Percentiles rank a stretch among this genome's conserved stretches.
Conservation (phyloP, 1,139 yeast genomes). For the Taiozyma sp. region DNA sequence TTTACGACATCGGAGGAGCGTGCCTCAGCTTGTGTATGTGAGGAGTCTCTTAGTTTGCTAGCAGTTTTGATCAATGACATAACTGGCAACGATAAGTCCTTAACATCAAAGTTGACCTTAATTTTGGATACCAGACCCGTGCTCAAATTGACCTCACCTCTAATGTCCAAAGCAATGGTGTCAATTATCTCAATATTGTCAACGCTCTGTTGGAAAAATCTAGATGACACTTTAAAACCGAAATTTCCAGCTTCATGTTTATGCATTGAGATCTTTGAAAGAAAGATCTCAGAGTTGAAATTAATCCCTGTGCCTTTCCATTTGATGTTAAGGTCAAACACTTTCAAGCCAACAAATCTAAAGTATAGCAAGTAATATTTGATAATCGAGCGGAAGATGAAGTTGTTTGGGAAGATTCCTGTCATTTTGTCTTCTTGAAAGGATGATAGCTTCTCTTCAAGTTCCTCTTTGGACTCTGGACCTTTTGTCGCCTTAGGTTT, state of each 20-base stretch:
- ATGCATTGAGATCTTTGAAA: conserved; percentile 13
- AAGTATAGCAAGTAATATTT: conserved; percentile 18
- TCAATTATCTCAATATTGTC: conserved; percentile 18
- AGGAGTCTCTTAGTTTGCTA: background rate
- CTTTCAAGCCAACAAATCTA: conserved; percentile 19
- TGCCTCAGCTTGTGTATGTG: background rate
- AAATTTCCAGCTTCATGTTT: conserved; percentile 4
- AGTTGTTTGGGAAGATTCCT: conserved; percentile 19
- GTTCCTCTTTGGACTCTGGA: background rate
- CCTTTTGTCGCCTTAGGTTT: background rate
- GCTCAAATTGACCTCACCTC: conserved; percentile 17
- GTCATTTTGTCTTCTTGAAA: background rate
- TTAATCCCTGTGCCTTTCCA: conserved; percentile 6
- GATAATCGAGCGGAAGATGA: conserved; percentile 10
- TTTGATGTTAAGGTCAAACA: conserved; percentile 9
- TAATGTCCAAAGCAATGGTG: conserved; percentile 12
- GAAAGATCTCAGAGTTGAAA: conserved; percentile 9
- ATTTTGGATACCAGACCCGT: conserved; percentile 22
- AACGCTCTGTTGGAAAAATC: conserved; percentile 14
- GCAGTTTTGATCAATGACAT: conserved; percentile 15
- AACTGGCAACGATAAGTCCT: conserved; percentile 20
- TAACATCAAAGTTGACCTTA: conserved; percentile 15
- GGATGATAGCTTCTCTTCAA: background rate
- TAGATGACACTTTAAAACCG: conserved; percentile 5
- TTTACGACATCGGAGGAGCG: background rate